Base-by-base conservation (phyloP, 139 green algal genomes). In the Chlorella vulgaris region DNA sequence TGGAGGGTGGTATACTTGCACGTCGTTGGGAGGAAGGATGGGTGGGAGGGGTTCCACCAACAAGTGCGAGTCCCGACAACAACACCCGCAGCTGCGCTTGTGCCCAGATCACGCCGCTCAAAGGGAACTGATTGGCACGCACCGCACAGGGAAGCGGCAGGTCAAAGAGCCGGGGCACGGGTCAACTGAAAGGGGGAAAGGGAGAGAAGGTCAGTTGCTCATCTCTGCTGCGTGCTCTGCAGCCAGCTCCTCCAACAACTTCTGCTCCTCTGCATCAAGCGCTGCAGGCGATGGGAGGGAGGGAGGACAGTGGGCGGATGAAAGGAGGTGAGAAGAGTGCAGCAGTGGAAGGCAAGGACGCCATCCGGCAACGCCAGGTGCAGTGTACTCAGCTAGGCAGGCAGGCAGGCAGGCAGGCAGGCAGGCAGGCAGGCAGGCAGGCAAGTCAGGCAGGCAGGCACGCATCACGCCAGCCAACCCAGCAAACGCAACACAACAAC, bases 231-330 rank as follows among this genome's bases (percentile, higher is more conserved):
- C 55, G 22, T 65, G 55, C 55, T 79, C 73, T 13, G 35, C 73
- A 28, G 36, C 73, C 73, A 79, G 73, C 51, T 79, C 73, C 24
- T 63, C 53, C 26, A 60, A 36, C 51, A 79, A 33, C 51, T 51
- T 67, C 73, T 79, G 35, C 73, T 79, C 73, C 36, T 79, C 73
- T 35, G 68, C 26, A 35, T 79, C 73, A 50, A 79, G 53, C 50
- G 38, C 69, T 76, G 69, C 24, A 18, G 18, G 36, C 33, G 36
- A 33, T 26, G 24, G 3, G 38, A 10, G n/a, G 31, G 29, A 40
- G 26, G 10, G 26, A 1, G 18, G 35, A 70, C 33, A n/a, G 10
- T 42, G 4, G 31, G 29, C 15, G 55, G 55, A 21, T 65, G 55
- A 5, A 15, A 65, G 18, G 22, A 31, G 15, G 55, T 65, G 55